phyloP scores from a whole-genome alignment of 805 yeast genomes.

The Candida silvatica region DNA sequence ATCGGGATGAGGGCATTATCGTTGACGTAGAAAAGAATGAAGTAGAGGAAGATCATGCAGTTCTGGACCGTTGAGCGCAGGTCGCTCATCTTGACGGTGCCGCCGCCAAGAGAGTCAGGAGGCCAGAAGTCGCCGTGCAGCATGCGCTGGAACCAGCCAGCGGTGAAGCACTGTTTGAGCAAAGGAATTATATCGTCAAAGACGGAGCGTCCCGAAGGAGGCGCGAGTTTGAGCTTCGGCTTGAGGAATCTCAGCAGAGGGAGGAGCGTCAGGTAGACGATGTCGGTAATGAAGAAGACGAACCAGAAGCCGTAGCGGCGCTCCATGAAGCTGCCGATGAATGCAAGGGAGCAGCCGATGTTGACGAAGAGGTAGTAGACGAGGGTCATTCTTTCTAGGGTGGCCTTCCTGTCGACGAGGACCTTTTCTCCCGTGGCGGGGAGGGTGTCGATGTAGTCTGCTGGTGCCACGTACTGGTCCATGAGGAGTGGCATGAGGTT shows the following conservation, averaged over 20 bases:
- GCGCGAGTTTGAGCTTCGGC: constrained; percentile 25
- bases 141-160: constrained; percentile 32
- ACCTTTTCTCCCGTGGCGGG: constrained; percentile 45
- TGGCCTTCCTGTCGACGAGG: constrained; percentile 39
- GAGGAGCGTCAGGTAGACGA: constrained; percentile 41
- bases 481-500: constrained; percentile 39
- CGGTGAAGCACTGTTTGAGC: constrained; percentile 28
- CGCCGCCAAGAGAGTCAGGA: constrained; percentile 10
- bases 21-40: constrained; percentile 27
- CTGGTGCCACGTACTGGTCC: constrained; percentile 55
- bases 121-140: constrained; percentile 33
- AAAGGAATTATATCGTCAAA: constrained; percentile 31
- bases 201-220: constrained; percentile 35
- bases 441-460: constrained; percentile 43
- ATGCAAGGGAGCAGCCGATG: constrained; percentile 41
- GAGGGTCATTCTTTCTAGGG: constrained; percentile 30
- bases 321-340: constrained; percentile 40
- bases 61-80: constrained; percentile 33
- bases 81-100: constrained; percentile 28
- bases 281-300: constrained; percentile 42
- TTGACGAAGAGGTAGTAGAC: constrained; percentile 46
- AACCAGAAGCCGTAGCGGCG: constrained; percentile 42
- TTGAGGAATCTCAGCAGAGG: constrained; percentile 30
- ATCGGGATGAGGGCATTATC: constrained; percentile 38
- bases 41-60: constrained; percentile 37